These are phyloP conservation scores for Solanum ossicruentum DNA, from an alignment of 257 asterid genomes.

Conservation along the genomic window DNA sequence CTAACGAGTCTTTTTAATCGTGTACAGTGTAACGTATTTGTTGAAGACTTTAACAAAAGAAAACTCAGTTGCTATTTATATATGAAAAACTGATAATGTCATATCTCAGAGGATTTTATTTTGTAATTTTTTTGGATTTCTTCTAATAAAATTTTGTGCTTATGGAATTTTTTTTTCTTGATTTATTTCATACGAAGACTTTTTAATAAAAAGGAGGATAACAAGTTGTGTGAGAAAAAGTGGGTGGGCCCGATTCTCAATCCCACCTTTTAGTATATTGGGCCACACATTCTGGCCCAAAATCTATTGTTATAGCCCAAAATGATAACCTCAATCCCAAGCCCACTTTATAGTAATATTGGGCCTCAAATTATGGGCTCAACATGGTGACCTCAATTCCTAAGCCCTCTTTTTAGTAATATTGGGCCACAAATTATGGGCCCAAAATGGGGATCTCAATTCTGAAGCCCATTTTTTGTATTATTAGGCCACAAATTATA, in stretches of 20 bases:
- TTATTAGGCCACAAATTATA: not conserved
- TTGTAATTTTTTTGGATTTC: not conserved
- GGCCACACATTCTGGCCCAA: not conserved
- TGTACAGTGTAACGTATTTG: not conserved
- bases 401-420: not conserved
- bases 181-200: not conserved
- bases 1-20: not conserved
- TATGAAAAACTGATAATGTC: not conserved
- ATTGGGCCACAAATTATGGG: no score
- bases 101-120: not conserved
- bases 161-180: not conserved
- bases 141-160: not conserved
- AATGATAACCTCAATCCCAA: not conserved
- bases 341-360: not conserved
- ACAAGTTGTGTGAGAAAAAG: not conserved
- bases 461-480: not conserved
- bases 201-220: not conserved
- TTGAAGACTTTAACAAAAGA: not conserved
- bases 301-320: not conserved
- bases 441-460: no score
- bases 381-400: not conserved
- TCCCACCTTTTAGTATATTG: not conserved
- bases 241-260: not conserved
- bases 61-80: accelerated
- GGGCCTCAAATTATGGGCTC: not conserved